These are phyloP conservation scores for Penicillium fimorum DNA, from an alignment of 495 filamentous ascomycete species.

Conservation along the genomic window DNA sequence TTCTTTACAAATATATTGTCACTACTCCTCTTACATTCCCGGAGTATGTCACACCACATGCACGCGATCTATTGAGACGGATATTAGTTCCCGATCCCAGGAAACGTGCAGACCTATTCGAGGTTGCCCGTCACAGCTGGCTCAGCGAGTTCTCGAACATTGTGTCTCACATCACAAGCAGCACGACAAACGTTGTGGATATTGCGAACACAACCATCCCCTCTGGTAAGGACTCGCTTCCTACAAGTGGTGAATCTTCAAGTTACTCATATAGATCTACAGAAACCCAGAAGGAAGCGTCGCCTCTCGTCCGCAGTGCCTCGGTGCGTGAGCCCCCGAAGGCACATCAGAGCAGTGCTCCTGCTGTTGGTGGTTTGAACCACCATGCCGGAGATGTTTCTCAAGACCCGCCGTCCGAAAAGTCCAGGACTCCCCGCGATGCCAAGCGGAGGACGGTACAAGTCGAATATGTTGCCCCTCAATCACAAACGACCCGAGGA, in stretches of 20 bases:
- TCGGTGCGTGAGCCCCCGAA: conserved; percentile 90
- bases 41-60: conserved; percentile 98
- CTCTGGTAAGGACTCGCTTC: conserved; percentile 48
- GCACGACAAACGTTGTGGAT: conserved; percentile 81
- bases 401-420: conserved; percentile 59
- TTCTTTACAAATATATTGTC: conserved; percentile 99
- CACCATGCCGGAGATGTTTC: conserved; percentile 78
- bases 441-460: conserved; percentile 93
- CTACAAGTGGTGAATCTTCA: not conserved
- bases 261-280: not conserved
- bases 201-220: conserved; percentile 78
- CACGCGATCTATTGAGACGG: conserved; percentile 83
- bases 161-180: conserved; percentile 94
- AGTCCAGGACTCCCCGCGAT: conserved; percentile 66
- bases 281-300: conserved; percentile 58
- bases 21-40: conserved; percentile 96
- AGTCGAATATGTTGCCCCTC: conserved; percentile 94
- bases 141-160: conserved; percentile 93
- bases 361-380: conserved; percentile 63
- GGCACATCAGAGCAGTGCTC: conserved; percentile 53
- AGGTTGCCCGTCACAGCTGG: conserved; percentile 98
- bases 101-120: conserved; percentile 93
- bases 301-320: conserved; percentile 72
- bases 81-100: conserved; percentile 96
- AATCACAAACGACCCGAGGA: conserved; percentile 72